Percentiles rank a stretch among this genome's conserved stretches.
Evolutionary conservation across 495 filamentous ascomycete genomes (phyloP).

Genomic region (Xylaria longipes): DNA sequence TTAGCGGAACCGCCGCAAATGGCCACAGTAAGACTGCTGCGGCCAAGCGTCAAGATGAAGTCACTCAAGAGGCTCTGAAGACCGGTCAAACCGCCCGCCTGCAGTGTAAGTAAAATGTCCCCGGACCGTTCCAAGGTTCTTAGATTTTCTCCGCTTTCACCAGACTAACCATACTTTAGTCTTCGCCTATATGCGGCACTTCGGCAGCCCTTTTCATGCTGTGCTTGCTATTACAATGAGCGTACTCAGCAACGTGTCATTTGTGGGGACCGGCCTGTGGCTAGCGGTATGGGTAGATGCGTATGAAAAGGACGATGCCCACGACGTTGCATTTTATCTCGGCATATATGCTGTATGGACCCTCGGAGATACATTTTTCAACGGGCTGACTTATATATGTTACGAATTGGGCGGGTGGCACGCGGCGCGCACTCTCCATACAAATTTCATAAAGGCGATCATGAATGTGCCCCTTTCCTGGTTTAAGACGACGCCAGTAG

Average conservation of each 20-base stretch:
- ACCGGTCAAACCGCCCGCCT: conserved; percentile 43
- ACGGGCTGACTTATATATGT: conserved; percentile 38
- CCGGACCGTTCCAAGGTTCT: not conserved
- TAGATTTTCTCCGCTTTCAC: not conserved
- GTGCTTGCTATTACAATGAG: conserved; percentile 39
- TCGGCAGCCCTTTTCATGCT: conserved; percentile 43
- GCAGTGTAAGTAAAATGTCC: conserved; percentile 36
- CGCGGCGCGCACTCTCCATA: conserved; percentile 54
- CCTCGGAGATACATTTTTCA: conserved; percentile 42
- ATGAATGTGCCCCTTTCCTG: conserved; percentile 59
- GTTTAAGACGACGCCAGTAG: conserved; percentile 62
- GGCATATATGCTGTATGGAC: conserved; percentile 44
- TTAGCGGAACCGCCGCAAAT: conserved; percentile 21
- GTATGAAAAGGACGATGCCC: conserved; percentile 41
- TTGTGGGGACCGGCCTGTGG: conserved; percentile 46
- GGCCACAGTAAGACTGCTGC: conserved; percentile 30
- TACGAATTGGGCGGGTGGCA: conserved; percentile 52
- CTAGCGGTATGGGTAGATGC: conserved; percentile 62
- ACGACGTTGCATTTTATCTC: conserved; percentile 45
- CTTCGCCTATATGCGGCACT: conserved; percentile 48
- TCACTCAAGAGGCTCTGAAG: conserved; percentile 41
- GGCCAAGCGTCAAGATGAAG: conserved; percentile 39
- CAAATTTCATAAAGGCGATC: conserved; percentile 50
- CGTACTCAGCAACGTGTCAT: conserved; percentile 36
- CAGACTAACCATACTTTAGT: conserved; percentile 28